Base-by-base conservation (phyloP, 148 eudicot species). In the Rheum nobile region DNA sequence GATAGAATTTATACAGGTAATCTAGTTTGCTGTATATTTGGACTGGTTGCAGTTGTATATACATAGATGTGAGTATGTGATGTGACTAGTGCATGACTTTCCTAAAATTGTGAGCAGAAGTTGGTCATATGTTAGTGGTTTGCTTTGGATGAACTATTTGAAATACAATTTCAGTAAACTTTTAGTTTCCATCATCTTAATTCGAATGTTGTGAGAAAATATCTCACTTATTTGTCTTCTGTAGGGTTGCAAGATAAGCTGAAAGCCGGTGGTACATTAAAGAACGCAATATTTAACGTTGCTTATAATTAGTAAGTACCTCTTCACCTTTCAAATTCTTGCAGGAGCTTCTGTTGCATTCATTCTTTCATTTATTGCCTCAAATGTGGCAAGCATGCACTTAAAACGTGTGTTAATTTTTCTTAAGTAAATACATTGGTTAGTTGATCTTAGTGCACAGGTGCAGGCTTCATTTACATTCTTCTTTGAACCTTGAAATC, bases 171-270 rank as follows among this genome's bases (percentile, higher is more conserved):
- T 1, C 6, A 12, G 11, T 22, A n/a, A 26, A 57, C 2, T 8
- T 24, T 26, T 2, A 57, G 26, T 28, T 28, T 6, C 6, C 8
- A 28, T 57, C 28, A 2, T 54, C 12, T 21, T 8, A 54, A 48
- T 16, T 21, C 6, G 16, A 17, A 19, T 48, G 21, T 6, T 21
- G 28, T 24, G 0, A 21, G 28, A 7, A 41, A 2, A 26, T 13
- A 24, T 57, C 55, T 50, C 55, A 57, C 21, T 16, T 31, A 32
- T 4, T 4, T 63, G 32, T 63, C 38, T 63, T 65, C 41, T 28
- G 16, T 83, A 95, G 99, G 99, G 65, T 82, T 95, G 88, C 86
- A 86, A 72, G 93, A 95, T 80, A 95, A 95, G 86, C 86, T 95
- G 67, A 72, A 91, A 48, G 69, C 94, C 34, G 97, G 99, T 21